Evolutionary conservation across 805 yeast genomes (phyloP), one percentile per base, ranked within the genome.

Genomic region (Cephaloascus fragrans): DNA sequence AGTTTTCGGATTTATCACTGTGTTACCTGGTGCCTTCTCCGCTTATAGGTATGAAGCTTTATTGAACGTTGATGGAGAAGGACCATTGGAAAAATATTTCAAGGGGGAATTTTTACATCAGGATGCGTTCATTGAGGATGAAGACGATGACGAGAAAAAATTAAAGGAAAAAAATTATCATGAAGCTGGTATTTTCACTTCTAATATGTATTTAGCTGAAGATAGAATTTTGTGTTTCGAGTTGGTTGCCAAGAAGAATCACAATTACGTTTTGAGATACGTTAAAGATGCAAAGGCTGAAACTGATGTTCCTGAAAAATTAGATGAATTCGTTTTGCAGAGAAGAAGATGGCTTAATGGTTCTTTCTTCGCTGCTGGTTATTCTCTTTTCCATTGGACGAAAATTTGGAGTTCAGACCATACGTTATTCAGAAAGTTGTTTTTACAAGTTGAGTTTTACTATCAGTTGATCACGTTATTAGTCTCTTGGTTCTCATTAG

Each of bases 281-380:
- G 95, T 90, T 49, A 83, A 83, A 53, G 74, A 80, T 40, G 95
- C 97, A 3, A 76, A 76, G 45, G 97, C 97, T 1, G 88, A 85
- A 47, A 93, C 97, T 3, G 97, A 93, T 71, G 97, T 89, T 35
- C 97, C 97, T 4, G 95, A 84, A 47, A 67, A 75, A 28, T 72
- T 90, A 26, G 80, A 93, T 18, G 96, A 89, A 52, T 80, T 90
- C 46, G 80, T 93, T 26, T 71, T 88, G 32, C 97, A 90, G 60
- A 76, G 97, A 66, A 74, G 97, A 56, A 77, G 97, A 62, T 93
- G 97, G 97, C 73, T 90, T 47, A 90, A 90, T 57, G 97, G 97
- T 40, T 88, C 97, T 0, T 83, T 93, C 52, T 90, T 93, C 62
- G 97, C 97, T 0, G 93, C 95, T 6, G 70, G 88, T 41, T 90